Base-by-base conservation (phyloP, 169 alveolate species). In the Cryptosporidium ryanae region DNA sequence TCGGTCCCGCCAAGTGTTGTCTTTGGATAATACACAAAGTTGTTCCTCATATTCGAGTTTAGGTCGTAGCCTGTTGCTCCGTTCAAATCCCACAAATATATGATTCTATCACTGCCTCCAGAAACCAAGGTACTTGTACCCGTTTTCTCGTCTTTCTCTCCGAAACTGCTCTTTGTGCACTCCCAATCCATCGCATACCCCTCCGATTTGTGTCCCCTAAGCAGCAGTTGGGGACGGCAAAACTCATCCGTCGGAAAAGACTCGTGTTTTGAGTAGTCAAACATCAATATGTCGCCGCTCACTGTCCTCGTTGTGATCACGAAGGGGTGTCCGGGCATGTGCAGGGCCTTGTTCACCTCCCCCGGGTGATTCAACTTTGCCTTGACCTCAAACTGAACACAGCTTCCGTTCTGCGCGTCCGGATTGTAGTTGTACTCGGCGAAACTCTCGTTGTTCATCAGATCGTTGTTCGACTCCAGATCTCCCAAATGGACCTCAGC, bases 221-320 rank as follows among this genome's bases (percentile, higher is more conserved):
- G 89, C 50, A 93, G 92, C 89, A 95, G 81, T 66, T 96, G 97
- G 6, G 99, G 99, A 55, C 91, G 94, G 6, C 92, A 95, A 57
- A 95, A 90, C 49, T 92, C 93, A 83, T 93, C 95, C 10, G 93
- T 65, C 29, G 98, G 98, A 55, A 91, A 93, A 38, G 96, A 91
- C 2, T 98, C 98, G 66, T 96, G 98, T 91, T 96, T 96, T 68
- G 96, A 93, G 81, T 95, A 96, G 90, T 96, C 98, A 90, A 94
- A 96, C 27, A 96, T 89, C 64, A 94, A 93, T 25, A 95, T 91
- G 64, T 94, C 97, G 4, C 98, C 98, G 82, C 91, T 91, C 49
- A 90, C 92, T 31, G 97, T 94, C 89, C 95, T 97, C 1, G 98
- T 96, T 18, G 96, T 98, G 44, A 97, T 95, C 18, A 92, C 91